Evolutionary conservation across 306 rosid species (phyloP), one percentile per base, ranked within the genome.

Genomic region (Trifolium subterraneum): DNA sequence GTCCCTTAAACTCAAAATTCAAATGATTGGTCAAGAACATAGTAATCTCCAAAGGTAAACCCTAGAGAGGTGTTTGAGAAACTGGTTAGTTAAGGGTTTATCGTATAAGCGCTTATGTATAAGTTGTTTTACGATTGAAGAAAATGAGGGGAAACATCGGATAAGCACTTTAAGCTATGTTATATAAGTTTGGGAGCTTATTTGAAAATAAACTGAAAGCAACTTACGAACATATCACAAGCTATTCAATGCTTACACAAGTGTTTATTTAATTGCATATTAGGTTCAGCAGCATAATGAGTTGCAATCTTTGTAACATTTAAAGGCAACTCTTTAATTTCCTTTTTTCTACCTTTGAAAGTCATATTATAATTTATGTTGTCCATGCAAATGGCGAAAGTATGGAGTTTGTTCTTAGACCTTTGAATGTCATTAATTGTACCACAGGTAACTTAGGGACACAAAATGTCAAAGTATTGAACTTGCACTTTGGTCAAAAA

Each of bases 401-500:
- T 51, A 3, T 51, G 25, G 5, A 18, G n/a, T 18, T 51, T 51
- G 58, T 51, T 51, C 58, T 51, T 51, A 51, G 58, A 18, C 25
- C 25, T 51, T 51, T 18, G 58, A 51, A 18, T 51, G 29, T 52
- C 60, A 10, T 54, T 20, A 10, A 20, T 54, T 73, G 22, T 41
- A 70, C 64, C 64, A 80, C 91, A 90, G 98, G 90, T 89, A 86
- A 84, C 85, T 79, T 89, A 59, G 86, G 88, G 76, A 64, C 83
- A 20, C 77, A 88, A 74, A 79, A 83, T 76, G 47, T 84, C 66
- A 83, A 82, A 72, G 41, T 84, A 62, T 78, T 79, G 56, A 81
- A 69, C 86, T 81, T 85, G 76, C 70, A 66, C 77, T 80, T 79
- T 60, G 39, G 83, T 54, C 73, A 80, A 68, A 77, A 73, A 81